These are phyloP conservation scores for Daldinia decipiens DNA, from an alignment of 495 filamentous ascomycete genomes.

Conservation along the genomic window DNA sequence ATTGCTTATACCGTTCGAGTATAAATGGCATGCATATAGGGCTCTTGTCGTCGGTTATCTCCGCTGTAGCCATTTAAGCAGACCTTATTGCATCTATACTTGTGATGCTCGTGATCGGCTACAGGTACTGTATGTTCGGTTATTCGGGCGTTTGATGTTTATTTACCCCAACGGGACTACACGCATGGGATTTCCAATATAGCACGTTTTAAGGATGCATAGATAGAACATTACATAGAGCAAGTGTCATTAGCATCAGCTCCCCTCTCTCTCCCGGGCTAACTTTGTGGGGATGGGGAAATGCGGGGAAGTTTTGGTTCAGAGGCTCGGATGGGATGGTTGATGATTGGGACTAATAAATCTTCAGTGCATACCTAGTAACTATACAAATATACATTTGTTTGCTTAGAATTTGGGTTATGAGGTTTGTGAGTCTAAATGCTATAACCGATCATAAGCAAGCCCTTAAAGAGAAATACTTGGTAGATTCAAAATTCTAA, in stretches of 20 bases:
- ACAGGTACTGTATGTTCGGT: constrained; percentile 24
- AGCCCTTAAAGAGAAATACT: background rate
- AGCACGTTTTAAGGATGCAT: constrained; percentile 4
- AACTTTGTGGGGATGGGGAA: constrained; percentile 34
- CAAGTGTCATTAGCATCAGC: background rate
- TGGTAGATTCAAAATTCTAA: background rate
- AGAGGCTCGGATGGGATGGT: background rate
- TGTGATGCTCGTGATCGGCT: constrained; percentile 24
- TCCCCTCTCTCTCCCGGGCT: constrained; percentile 9
- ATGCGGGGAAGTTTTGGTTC: constrained; percentile 29
- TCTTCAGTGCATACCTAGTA: background rate
- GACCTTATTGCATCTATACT: background rate
- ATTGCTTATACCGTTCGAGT: constrained; percentile 67
- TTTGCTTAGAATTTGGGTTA: background rate
- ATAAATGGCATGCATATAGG: constrained; percentile 87
- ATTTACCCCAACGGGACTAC: constrained; percentile 11
- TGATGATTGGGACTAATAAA: constrained; percentile 10
- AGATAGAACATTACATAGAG: background rate
- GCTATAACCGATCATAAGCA: background rate
- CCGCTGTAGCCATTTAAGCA: constrained; percentile 35
- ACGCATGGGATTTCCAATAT: background rate
- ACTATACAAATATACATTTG: too few species aligned
- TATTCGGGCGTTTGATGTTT: constrained; percentile 30
- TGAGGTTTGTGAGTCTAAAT: too few species aligned
- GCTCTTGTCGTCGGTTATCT: constrained; percentile 86